phyloP scores from a whole-genome alignment of 2,329 filamentous ascomycete genomes.

The Aspergillus melleus region DNA sequence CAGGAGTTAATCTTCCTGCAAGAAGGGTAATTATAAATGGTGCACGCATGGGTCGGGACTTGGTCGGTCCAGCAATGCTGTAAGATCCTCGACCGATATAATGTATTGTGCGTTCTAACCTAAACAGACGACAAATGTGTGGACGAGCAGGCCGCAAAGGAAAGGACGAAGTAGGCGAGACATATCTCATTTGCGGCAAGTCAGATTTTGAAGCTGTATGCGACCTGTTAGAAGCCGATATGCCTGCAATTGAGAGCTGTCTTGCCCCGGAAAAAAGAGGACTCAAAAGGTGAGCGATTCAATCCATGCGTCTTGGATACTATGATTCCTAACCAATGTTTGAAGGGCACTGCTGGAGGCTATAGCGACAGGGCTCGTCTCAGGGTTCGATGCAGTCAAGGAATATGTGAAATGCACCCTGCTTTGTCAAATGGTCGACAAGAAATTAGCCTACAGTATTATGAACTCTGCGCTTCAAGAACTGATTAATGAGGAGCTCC shows the following conservation, averaged over 20 bases:
- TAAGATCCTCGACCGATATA: constrained; percentile 28
- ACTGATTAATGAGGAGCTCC: constrained; percentile 56
- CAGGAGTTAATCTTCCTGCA: constrained; percentile 74
- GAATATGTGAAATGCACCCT: constrained; percentile 70
- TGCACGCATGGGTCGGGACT: constrained; percentile 72
- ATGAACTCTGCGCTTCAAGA: constrained; percentile 62
- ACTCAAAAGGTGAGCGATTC: constrained; percentile 58
- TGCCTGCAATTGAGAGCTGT: constrained; percentile 69
- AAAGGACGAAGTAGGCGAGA: constrained; percentile 75
- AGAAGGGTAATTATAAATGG: constrained; percentile 73
- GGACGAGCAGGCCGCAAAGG: constrained; percentile 76
- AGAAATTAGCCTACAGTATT: constrained; percentile 52
- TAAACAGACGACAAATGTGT: constrained; percentile 67
- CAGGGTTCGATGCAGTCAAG: constrained; percentile 62
- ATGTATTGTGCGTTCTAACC: constrained; percentile 21
- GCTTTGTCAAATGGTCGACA: constrained; percentile 58
- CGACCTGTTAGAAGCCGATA: constrained; percentile 69
- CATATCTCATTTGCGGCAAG: constrained; percentile 71
- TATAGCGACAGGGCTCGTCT: constrained; percentile 67
- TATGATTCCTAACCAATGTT: constrained; percentile 6
- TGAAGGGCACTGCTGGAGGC: constrained; percentile 68
- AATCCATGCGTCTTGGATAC: neutral
- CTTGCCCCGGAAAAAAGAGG: constrained; percentile 66
- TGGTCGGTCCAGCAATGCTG: constrained; percentile 77
- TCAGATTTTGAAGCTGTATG: constrained; percentile 68